A percentile compares a stretch with the other conserved stretches of the same genome.
These are phyloP conservation scores for Theobroma cacao DNA, from an alignment of 345 rosid species.

Conservation along the genomic window DNA sequence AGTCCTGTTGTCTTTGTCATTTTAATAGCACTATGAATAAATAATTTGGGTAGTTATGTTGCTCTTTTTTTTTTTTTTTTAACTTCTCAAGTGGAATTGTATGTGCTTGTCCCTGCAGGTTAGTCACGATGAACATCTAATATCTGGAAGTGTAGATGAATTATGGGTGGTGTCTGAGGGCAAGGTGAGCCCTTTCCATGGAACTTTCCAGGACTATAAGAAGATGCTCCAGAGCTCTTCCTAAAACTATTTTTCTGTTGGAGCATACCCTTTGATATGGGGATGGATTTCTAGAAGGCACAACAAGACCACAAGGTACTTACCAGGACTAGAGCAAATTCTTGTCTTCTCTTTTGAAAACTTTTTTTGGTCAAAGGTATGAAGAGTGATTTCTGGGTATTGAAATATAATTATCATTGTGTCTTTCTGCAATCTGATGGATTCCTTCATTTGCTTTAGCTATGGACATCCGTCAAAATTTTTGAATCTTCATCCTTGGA, in stretches of 20 bases:
- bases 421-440: background rate
- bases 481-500: background rate
- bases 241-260: background rate
- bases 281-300: background rate
- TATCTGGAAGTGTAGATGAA: constrained; percentile 97
- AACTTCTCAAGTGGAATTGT: background rate
- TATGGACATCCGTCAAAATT: background rate
- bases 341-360: background rate
- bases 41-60: background rate
- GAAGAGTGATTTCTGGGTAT: background rate
- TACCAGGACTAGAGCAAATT: background rate
- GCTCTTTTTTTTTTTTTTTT: background rate
- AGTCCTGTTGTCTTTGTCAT: background rate
- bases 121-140: constrained; percentile 96
- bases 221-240: constrained; percentile 67
- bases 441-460: background rate
- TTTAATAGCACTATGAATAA: background rate
- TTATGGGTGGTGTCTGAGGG: constrained; percentile 91
- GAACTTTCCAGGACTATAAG: constrained; percentile 92
- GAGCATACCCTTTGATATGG: background rate
- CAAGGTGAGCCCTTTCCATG: constrained; percentile 68
- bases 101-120: constrained; percentile 48
- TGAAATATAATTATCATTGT: background rate
- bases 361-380: background rate
- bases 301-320: too few relatives aligned